A percentile compares a stretch with the other conserved stretches of the same genome.
These are phyloP conservation scores for Abrus pulchellus DNA, from an alignment of 306 rosid species.

Conservation along the genomic window DNA sequence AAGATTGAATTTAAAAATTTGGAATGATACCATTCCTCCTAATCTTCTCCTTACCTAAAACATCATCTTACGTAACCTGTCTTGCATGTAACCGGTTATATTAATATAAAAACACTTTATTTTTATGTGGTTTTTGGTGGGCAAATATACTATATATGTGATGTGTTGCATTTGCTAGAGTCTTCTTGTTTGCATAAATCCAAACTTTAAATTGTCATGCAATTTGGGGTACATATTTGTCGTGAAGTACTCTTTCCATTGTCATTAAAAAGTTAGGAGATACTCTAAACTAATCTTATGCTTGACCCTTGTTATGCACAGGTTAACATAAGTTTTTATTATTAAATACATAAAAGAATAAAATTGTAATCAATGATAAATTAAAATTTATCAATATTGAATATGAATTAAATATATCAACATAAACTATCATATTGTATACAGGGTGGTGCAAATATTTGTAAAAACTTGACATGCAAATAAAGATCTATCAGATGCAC, in stretches of 20 bases:
- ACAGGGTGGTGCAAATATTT: no score
- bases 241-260: neutral
- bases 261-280: neutral
- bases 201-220: neutral
- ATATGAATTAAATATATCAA: no score
- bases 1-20: no score
- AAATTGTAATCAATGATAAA: no score
- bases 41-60: neutral
- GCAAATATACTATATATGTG: neutral
- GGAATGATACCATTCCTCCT: neutral
- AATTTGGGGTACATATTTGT: slow-evolving; percentile 27
- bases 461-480: no score
- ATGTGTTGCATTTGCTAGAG: slow-evolving; percentile 12
- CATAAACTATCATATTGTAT: no score
- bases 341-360: no score
- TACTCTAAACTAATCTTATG: no score
- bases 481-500: no score
- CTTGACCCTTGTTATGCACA: no score
- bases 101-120: neutral
- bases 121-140: neutral
- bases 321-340: no score
- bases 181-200: slow-evolving; percentile 22
- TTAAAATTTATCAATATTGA: no score
- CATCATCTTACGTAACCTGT: neutral
- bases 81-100: neutral